Base-by-base conservation (phyloP, 2,329 filamentous ascomycete genomes). In the Hypocreales sp. region DNA sequence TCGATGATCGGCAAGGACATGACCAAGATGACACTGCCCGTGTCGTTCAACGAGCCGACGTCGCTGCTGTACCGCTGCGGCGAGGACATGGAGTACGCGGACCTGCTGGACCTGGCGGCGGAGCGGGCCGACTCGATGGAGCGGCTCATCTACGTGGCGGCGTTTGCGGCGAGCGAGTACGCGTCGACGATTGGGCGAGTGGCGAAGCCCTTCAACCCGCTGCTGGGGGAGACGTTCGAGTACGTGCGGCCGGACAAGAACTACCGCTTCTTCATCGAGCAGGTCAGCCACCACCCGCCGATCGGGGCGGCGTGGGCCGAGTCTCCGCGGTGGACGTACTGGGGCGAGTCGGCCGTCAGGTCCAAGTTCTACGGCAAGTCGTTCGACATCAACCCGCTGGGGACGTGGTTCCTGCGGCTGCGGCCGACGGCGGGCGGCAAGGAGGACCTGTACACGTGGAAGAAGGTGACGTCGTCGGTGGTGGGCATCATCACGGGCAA, bases 1-100 rank as follows among this genome's bases (percentile, higher is more conserved):
- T 95, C 87, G 14, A 95, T 98, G 90, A 93, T 98, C 53, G 90
- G 90, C 36, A 95, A 98, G 51, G 90, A 98, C 47, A 95, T 98
- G 90, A 95, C 90, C 20, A 95, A 92, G 61, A 98, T 98, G 87
- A 95, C 90, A 1, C 60, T 98, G 13, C 90, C 90, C 0, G 90
- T 98, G 3, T 93, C 90, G 1, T 95, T 98, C 61, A 98, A 98
- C 55, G 90, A 98, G 53, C 90, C 90, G 1, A 98, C 90, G 0
- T 95, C 90, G 5, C 61, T 98, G 9, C 67, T 98, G 7, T 90
- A 95, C 52, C 81, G 90, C 47, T 87, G 92, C 23, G 83, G 82
- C 5, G 90, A 98, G 56, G 90, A 98, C 46, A 87, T 98, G 81
- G 90, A 98, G 53, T 98, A 98, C 46, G 80, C 81, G 0, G 83